phyloP scores from a whole-genome alignment of 805 yeast genomes.

The Candida endomychidarum region DNA sequence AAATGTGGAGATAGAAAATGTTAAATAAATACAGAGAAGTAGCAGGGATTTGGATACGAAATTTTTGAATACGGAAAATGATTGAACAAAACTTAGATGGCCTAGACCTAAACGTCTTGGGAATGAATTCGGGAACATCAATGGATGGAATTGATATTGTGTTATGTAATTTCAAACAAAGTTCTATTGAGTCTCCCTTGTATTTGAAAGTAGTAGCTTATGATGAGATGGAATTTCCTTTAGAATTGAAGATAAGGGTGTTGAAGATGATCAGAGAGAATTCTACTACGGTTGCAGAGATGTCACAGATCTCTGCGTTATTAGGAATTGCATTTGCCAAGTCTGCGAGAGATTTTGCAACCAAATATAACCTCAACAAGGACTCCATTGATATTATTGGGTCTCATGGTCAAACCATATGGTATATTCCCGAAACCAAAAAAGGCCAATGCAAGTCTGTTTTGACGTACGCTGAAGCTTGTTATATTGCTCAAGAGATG shows the following conservation, averaged over 20 bases:
- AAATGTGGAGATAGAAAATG: background rate
- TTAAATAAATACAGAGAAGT: too few species aligned
- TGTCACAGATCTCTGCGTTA: conserved; percentile 12
- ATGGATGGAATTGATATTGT: conserved; percentile 18
- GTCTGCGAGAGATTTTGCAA: conserved; percentile 12
- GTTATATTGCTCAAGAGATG: conserved; percentile 17
- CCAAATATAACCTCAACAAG: conserved; percentile 7
- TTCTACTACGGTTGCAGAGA: conserved; percentile 14
- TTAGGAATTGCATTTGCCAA: conserved; percentile 16
- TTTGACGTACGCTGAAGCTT: conserved; percentile 22
- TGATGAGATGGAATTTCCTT: conserved; percentile 15
- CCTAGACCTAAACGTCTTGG: conserved; percentile 12
- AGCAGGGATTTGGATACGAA: background rate
- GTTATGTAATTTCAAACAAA: conserved; percentile 14
- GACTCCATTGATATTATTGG: conserved; percentile 20
- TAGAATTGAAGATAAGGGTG: conserved; percentile 11
- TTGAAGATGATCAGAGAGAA: conserved; percentile 13
- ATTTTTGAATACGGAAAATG: background rate
- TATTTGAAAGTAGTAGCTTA: conserved; percentile 12
- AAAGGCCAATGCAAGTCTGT: conserved; percentile 16
- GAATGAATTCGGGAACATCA: conserved; percentile 16
- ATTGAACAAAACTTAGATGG: background rate
- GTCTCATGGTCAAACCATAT: conserved; percentile 27
- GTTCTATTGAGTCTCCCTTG: conserved; percentile 9
- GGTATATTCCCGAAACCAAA: conserved; percentile 19